Percentiles rank a stretch among this genome's conserved stretches.
Conservation (phyloP, 2,329 filamentous ascomycete species). For the Sarocladiaceae sp. region DNA sequence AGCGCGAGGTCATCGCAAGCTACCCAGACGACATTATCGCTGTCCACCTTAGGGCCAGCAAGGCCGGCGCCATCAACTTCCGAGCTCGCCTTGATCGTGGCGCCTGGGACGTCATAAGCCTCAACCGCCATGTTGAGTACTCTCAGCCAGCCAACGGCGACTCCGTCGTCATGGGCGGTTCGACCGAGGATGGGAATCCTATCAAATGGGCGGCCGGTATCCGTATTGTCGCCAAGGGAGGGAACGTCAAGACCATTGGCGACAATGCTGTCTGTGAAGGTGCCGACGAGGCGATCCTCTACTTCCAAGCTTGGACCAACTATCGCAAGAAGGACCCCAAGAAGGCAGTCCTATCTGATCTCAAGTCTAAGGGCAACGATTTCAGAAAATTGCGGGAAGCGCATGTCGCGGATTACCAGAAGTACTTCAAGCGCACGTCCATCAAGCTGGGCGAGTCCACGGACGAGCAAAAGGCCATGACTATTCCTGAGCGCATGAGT, state of each 20-base stretch:
- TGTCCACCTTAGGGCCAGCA: conserved; percentile 15
- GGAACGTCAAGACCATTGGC: conserved; percentile 14
- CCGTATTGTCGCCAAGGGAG: conserved; percentile 15
- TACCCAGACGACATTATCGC: conserved; percentile 18
- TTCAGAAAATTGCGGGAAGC: neutral
- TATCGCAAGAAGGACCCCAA: conserved; percentile 13
- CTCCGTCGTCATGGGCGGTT: conserved; percentile 10
- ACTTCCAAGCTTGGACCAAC: conserved; percentile 17
- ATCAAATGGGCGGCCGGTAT: conserved; percentile 14
- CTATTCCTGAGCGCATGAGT: conserved; percentile 9
- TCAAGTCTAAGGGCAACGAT: conserved; percentile 9
- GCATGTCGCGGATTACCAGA: conserved; percentile 11
- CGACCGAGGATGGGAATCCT: conserved; percentile 13
- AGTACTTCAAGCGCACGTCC: conserved; percentile 11
- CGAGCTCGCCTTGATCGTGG: conserved; percentile 9
- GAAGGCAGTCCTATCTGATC: conserved; percentile 14
- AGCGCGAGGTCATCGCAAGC: conserved; percentile 18
- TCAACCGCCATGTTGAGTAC: conserved; percentile 9
- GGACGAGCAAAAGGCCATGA: conserved; percentile 11
- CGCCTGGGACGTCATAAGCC: conserved; percentile 6
- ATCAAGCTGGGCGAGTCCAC: conserved; percentile 14
- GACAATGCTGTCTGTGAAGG: conserved; percentile 15
- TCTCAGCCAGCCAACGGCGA: conserved; percentile 8
- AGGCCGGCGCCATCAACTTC: conserved; percentile 12
- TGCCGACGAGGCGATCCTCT: conserved; percentile 16